These are phyloP conservation scores for Clonostachys rosea DNA, from an alignment of 2,329 filamentous ascomycete species.

Conservation along the genomic window DNA sequence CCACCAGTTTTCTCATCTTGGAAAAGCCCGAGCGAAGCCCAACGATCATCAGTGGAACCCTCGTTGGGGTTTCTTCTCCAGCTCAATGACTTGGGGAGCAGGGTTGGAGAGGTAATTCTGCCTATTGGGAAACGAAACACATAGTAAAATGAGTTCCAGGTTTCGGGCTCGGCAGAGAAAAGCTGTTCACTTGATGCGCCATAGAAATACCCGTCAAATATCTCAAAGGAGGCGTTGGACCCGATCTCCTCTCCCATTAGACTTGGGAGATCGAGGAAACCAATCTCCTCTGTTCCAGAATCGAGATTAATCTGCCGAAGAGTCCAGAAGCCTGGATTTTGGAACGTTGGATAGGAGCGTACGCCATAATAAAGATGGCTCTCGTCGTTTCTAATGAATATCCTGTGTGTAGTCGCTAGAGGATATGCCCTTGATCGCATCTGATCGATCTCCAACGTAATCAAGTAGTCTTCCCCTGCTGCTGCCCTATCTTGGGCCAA, in stretches of 20 bases:
- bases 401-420: neutral
- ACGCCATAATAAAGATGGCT: constrained; percentile 3
- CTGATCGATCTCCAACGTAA: neutral
- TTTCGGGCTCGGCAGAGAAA: neutral
- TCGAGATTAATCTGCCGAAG: neutral
- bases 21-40: neutral
- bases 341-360: too few relatives aligned
- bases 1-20: neutral
- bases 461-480: neutral
- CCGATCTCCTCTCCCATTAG: neutral
- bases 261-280: neutral
- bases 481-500: neutral
- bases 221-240: constrained; percentile 2
- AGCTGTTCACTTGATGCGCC: neutral
- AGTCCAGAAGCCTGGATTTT: neutral
- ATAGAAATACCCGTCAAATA: constrained; percentile 3
- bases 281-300: neutral
- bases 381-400: constrained; percentile 3
- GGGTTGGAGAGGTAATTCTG: neutral
- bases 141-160: neutral
- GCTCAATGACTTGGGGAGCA: neutral
- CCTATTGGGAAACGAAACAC: neutral
- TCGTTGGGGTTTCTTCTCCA: neutral
- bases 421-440: too few relatives aligned
- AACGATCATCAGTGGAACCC: neutral